Conservation (phyloP, 352 stramenopile species). For the Elongisporangium undulatum region DNA sequence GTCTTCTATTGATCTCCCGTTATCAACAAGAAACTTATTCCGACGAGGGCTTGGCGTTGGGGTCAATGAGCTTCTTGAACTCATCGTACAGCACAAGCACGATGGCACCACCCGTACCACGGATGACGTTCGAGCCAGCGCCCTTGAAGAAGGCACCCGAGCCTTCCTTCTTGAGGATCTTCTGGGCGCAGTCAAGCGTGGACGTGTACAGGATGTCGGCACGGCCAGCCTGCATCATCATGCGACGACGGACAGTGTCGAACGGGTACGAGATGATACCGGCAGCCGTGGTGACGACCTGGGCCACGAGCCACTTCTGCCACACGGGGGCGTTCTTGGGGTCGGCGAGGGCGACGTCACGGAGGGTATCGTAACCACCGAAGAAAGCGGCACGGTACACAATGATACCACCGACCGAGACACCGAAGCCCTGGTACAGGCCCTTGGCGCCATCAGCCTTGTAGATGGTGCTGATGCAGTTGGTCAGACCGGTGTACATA, state of each 20-base stretch:
- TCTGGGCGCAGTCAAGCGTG: slow-evolving; percentile 95
- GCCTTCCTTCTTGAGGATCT: slow-evolving; percentile 97
- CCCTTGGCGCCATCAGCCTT: slow-evolving; percentile 86
- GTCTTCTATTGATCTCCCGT: background rate
- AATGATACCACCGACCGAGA: slow-evolving; percentile 98
- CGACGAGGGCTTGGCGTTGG: slow-evolving; percentile 51
- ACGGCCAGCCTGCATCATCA: slow-evolving; percentile 98
- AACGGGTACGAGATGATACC: slow-evolving; percentile 97
- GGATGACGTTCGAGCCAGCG: slow-evolving; percentile 97
- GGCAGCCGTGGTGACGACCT: slow-evolving; percentile 88
- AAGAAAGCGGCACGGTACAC: slow-evolving; percentile 99
- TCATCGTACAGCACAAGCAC: slow-evolving; percentile 99
- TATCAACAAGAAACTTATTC: slow-evolving; percentile 24
- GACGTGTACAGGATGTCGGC: slow-evolving; percentile 97
- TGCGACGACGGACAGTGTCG: slow-evolving; percentile 93
- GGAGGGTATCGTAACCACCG: slow-evolving; percentile 97
- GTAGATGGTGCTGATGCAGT: slow-evolving; percentile 97
- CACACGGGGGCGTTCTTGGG: slow-evolving; percentile 84
- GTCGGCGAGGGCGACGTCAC: slow-evolving; percentile 83
- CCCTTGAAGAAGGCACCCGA: slow-evolving; percentile 97
- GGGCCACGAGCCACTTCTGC: slow-evolving; percentile 90
- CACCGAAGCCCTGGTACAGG: slow-evolving; percentile 99
- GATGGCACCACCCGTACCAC: slow-evolving; percentile 97
- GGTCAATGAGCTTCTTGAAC: slow-evolving; percentile 92
- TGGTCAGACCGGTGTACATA: slow-evolving; percentile 96